Conservation (phyloP, 2,329 filamentous ascomycete genomes). For the Diaporthe australafricana region DNA sequence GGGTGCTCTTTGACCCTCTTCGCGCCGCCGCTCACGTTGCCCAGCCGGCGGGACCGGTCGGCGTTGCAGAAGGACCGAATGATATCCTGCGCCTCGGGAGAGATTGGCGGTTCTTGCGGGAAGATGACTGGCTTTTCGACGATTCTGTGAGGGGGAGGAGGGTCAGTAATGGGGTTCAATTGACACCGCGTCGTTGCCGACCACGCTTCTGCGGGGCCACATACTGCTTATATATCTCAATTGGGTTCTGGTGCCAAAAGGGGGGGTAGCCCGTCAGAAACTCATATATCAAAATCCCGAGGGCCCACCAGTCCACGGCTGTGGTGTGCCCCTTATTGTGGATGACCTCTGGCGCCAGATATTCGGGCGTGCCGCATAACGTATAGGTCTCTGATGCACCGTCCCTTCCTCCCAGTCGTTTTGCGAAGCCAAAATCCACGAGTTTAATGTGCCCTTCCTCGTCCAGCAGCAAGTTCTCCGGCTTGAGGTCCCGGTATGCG, state of each 20-base stretch:
- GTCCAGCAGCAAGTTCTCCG: constrained; percentile 84
- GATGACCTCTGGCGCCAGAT: constrained; percentile 86
- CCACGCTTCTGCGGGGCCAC: constrained; percentile 39
- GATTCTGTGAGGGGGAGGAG: constrained; percentile 64
- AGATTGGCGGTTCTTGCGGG: constrained; percentile 74
- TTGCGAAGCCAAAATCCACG: constrained; percentile 88
- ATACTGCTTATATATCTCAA: constrained; percentile 86
- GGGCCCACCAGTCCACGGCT: constrained; percentile 89
- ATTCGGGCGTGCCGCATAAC: constrained; percentile 85
- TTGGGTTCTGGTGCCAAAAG: constrained; percentile 88
- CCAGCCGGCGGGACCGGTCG: constrained; percentile 81
- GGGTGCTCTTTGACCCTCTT: constrained; percentile 78
- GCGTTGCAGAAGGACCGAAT: constrained; percentile 82
- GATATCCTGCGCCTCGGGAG: constrained; percentile 77
- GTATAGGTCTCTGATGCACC: constrained; percentile 77
- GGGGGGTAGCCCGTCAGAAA: constrained; percentile 87
- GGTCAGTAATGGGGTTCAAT: constrained; percentile 38
- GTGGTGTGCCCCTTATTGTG: constrained; percentile 82
- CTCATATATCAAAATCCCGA: constrained; percentile 86
- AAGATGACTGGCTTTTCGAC: constrained; percentile 83
- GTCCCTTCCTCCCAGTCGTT: constrained; percentile 73
- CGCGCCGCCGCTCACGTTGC: constrained; percentile 82
- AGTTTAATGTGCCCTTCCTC: constrained; percentile 83
- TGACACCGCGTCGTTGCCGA: neutral
- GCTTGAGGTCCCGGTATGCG: constrained; percentile 85